Evolutionary conservation across 495 filamentous ascomycete genomes (phyloP).

Genomic region (Penicillium riverlandense): DNA sequence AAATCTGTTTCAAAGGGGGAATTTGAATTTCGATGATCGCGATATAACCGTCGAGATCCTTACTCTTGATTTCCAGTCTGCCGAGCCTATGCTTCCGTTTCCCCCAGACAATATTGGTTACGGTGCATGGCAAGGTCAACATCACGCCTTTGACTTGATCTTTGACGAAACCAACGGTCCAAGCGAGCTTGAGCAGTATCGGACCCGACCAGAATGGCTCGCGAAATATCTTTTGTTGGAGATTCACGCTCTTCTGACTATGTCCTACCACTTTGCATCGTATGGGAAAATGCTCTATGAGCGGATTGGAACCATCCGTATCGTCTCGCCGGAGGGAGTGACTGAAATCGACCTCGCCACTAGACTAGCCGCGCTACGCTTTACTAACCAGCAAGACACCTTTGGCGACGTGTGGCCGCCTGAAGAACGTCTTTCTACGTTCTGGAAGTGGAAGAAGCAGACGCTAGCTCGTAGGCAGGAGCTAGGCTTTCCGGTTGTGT

Average conservation of each 20-base stretch:
- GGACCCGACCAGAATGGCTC: background rate
- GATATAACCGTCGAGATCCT: background rate
- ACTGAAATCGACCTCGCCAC: background rate
- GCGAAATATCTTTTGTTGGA: background rate
- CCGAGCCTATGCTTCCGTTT: background rate
- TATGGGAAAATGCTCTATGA: slow-evolving; percentile 9
- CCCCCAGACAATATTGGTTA: background rate
- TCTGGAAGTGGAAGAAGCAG: slow-evolving; percentile 6
- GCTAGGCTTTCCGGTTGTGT: background rate
- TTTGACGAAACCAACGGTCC: background rate
- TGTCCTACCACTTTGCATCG: background rate
- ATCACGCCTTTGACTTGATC: too few species aligned
- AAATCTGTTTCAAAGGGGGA: too few species aligned
- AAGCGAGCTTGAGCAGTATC: background rate
- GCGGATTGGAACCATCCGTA: slow-evolving; percentile 5
- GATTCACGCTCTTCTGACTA: background rate
- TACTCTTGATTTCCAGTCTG: background rate
- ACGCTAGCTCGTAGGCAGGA: slow-evolving; percentile 1
- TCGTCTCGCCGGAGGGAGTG: background rate
- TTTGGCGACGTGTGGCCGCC: background rate
- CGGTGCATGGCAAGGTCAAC: background rate
- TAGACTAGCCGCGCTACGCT: background rate
- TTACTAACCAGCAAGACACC: background rate
- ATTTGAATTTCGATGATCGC: background rate
- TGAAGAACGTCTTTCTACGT: background rate